Base-by-base conservation (phyloP, 805 yeast species). In the Monosporozyma aquatica region DNA sequence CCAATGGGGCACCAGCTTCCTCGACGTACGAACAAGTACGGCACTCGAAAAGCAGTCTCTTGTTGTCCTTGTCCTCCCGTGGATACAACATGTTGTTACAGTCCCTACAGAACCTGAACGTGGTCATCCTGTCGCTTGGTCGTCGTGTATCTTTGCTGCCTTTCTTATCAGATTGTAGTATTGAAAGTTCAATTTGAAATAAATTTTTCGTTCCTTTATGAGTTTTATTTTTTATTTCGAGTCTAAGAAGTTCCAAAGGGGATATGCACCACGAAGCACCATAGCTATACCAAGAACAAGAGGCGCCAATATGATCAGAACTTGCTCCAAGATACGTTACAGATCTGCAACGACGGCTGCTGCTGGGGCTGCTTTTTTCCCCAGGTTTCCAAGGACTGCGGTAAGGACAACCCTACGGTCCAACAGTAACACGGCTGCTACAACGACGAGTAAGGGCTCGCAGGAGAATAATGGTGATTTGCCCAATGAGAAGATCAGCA, bases 61-160 rank as follows among this genome's bases (percentile, higher is more conserved):
- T 64, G 50, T 76, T 71, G 45, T 81, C 86, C 58, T 82, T 85
- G 61, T 92, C 97, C 69, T 92, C 98, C 52, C 86, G 78, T 17
- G 98, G 98, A 63, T 92, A 92, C 67, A 92, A 75, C 98, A 92
- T 92, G 62, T 92, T 92, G 74, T 92, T 92, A 76, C 80, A 90
- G 61, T 90, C 95, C 56, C 92, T 80, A 66, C 98, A 90, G 71
- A 90, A 90, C 62, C 95, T 76, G 68, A 92, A 90, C 42, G 96
- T 87, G 55, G 95, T 87, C 95, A 85, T 86, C 28, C 14, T 34
- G 20, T 3, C 20, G 34, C 5, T 30, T 14, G 7, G 30, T 30
- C 14, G 18, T 18, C n/a, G 8, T 23, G 20, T 18, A 27, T 14
- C 7, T 21, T 21, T 21, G 37, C 5, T 6, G 11, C 10, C 13